phyloP scores from a whole-genome alignment of 257 asterid genomes.

The Solanum appendiculatum region DNA sequence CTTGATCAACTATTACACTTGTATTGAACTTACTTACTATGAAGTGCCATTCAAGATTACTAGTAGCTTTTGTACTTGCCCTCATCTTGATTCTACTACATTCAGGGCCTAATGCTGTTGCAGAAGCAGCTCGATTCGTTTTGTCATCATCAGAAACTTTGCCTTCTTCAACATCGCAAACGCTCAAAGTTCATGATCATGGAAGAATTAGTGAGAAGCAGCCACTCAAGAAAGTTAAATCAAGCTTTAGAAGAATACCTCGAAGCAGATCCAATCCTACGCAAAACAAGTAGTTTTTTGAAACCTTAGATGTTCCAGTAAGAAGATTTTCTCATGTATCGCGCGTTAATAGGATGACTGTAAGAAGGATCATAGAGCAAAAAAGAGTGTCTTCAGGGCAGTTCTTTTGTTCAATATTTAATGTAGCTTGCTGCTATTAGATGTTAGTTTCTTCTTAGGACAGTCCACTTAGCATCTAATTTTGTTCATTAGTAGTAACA shows the following conservation, averaged over 20 bases:
- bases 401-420: background rate
- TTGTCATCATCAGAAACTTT: background rate
- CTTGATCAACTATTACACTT: background rate
- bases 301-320: background rate
- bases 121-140: conserved; percentile 2
- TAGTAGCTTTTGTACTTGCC: background rate
- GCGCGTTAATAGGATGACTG: background rate
- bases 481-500: background rate
- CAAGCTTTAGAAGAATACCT: conserved; percentile 14
- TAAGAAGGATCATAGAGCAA: background rate
- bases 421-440: background rate
- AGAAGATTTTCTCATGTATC: background rate
- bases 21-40: background rate
- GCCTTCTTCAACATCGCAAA: background rate
- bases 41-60: background rate
- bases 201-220: background rate
- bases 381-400: background rate
- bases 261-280: conserved; percentile 26
- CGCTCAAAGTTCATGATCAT: background rate
- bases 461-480: background rate
- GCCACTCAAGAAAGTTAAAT: conserved; percentile 10
- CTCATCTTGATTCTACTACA: background rate
- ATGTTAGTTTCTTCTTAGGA: background rate
- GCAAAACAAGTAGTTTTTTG: conserved; percentile 20
- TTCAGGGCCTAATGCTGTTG: background rate